Evolutionary conservation across 768 basidiomycete genomes (phyloP).

Genomic region (Kwoniella pini): DNA sequence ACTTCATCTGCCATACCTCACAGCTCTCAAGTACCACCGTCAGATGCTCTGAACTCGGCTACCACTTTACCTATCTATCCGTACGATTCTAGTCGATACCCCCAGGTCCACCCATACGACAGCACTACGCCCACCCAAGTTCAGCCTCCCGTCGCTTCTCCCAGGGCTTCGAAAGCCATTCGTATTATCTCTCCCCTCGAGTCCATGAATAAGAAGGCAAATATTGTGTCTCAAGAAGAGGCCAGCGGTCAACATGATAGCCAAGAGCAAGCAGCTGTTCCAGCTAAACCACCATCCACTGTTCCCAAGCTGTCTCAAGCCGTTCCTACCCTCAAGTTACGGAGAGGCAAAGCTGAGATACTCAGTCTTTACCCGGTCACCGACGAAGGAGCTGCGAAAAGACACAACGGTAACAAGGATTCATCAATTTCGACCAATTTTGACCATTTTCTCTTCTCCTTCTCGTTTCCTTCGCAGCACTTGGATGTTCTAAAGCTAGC

Average conservation of each 20-base stretch:
- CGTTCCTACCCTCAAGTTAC: not conserved
- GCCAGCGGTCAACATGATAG: too few relatives aligned
- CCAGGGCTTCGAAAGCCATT: constrained; percentile 1
- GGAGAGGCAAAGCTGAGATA: constrained; percentile 5
- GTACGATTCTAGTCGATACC: too few relatives aligned
- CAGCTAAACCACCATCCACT: not conserved
- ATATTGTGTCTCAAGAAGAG: not conserved
- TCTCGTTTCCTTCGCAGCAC: not conserved
- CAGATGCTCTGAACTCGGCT: not conserved
- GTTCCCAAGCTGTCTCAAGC: not conserved
- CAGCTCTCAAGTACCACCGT: not conserved
- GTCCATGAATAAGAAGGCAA: not conserved
- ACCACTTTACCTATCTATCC: too few relatives aligned
- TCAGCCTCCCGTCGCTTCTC: too few relatives aligned
- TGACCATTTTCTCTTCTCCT: not conserved
- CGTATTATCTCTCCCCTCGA: constrained; percentile 3
- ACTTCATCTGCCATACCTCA: too few relatives aligned
- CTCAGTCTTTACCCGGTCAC: constrained; percentile 4
- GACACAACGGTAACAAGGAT: too few relatives aligned
- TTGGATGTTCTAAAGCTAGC: not conserved
- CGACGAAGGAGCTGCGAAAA: not conserved
- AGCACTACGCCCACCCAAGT: too few relatives aligned
- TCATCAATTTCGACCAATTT: too few relatives aligned
- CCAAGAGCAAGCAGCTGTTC: too few relatives aligned
- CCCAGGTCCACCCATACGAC: too few relatives aligned